Conservation (phyloP, 257 asterid species). For the Parsonsia alboflavescens region DNA sequence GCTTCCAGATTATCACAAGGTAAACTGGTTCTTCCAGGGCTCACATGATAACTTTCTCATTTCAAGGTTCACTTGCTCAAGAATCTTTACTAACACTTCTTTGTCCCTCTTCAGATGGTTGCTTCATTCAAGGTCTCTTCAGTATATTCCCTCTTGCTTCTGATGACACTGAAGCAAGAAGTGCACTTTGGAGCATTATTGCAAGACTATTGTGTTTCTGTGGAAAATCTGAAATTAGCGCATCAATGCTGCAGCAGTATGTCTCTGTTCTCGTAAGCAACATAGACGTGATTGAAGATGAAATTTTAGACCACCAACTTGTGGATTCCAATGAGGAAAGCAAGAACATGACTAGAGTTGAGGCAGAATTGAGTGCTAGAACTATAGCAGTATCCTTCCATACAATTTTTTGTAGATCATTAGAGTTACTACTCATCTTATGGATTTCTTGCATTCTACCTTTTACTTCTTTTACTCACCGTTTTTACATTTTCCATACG, state of each 20-base stretch:
- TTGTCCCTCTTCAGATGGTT: conserved; percentile 39
- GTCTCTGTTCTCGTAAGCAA: conserved; percentile 56
- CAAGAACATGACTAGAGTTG: conserved; percentile 22
- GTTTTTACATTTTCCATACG: conserved; percentile 12
- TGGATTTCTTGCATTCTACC: conserved; percentile 1
- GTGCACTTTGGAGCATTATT: conserved; percentile 72
- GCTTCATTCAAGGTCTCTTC: conserved; percentile 64
- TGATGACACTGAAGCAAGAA: conserved; percentile 58
- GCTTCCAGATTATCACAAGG: conserved; percentile 60
- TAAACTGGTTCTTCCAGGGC: conserved; percentile 21
- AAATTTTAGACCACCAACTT: conserved; percentile 40
- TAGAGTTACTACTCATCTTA: neutral
- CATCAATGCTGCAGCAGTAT: conserved; percentile 36
- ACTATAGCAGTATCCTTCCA: conserved; percentile 62
- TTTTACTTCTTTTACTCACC: neutral
- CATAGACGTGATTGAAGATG: conserved; percentile 60
- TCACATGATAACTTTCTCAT: conserved; percentile 11
- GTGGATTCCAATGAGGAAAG: conserved; percentile 29
- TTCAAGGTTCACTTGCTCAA: neutral
- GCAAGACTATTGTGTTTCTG: conserved; percentile 48
- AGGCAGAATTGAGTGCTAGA: conserved; percentile 30
- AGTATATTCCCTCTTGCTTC: conserved; percentile 65
- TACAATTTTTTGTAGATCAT: neutral
- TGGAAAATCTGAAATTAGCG: conserved; percentile 40
- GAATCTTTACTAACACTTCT: conserved; percentile 11